A percentile compares a stretch with the other conserved stretches of the same genome.
phyloP scores from a whole-genome alignment of 23 red algal species.

The Agarophyton chilense region DNA sequence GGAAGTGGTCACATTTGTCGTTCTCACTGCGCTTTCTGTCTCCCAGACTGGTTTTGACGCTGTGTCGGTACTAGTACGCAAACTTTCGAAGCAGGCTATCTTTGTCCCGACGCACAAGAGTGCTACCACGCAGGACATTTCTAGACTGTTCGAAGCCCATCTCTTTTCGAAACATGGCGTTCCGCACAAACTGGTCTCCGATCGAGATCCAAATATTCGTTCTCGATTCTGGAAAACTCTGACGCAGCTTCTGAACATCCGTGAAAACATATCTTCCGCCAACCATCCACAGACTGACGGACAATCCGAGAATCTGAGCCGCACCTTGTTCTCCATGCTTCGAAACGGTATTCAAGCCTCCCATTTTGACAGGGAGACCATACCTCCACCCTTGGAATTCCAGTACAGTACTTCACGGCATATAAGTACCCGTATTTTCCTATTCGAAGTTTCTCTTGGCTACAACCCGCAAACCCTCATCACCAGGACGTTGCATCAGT shows the following conservation, averaged over 20 bases:
- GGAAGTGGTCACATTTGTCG: conserved; percentile 4
- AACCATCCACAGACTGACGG: too few species aligned
- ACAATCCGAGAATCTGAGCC: conserved; percentile 1
- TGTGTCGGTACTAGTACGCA: not conserved
- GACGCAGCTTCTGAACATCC: not conserved
- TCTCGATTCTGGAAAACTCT: not conserved
- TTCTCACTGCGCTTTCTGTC: conserved; percentile 6
- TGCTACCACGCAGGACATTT: not conserved
- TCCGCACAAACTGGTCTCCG: not conserved
- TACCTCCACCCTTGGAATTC: not conserved
- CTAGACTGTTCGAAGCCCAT: not conserved
- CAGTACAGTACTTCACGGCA: not conserved
- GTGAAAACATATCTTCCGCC: too few species aligned
- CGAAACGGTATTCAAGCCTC: not conserved
- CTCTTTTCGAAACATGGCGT: conserved; percentile 22
- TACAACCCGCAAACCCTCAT: not conserved
- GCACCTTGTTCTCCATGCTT: not conserved
- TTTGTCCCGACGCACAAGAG: not conserved
- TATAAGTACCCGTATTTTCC: not conserved
- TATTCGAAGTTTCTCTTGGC: not conserved
- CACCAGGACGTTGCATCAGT: not conserved
- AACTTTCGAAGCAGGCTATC: not conserved
- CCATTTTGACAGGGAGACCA: not conserved
- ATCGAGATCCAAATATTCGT: not conserved
- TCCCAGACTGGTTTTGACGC: not conserved